Percentiles rank a stretch among this genome's conserved stretches.
Evolutionary conservation across 495 filamentous ascomycete genomes (phyloP).

Genomic region (Aspergillus sclerotioniger): DNA sequence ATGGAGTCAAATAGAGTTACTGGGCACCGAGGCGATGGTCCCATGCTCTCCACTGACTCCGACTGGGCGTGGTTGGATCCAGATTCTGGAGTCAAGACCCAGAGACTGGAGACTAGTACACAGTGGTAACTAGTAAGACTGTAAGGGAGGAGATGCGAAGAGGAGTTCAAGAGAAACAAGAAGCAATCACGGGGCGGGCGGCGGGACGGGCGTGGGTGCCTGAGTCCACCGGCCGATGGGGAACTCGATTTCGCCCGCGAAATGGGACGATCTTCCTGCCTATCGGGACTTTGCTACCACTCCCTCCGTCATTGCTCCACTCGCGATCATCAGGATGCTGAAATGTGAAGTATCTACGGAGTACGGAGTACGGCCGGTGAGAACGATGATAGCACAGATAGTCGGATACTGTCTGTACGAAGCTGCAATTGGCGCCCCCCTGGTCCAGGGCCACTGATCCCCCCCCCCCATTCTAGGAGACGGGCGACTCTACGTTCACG

Average conservation of each 20-base stretch:
- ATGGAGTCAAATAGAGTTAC: slow-evolving; percentile 1
- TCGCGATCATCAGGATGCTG: too few species aligned
- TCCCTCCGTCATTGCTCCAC: too few species aligned
- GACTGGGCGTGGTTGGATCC: slow-evolving; percentile 11
- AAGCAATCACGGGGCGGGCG: neutral
- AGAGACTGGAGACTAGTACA: slow-evolving; percentile 7
- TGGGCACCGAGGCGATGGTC: slow-evolving; percentile 1
- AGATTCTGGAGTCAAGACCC: slow-evolving; percentile 1
- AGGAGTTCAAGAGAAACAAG: neutral
- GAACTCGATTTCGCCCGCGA: too few species aligned
- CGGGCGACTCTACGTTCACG: neutral
- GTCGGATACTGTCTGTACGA: neutral
- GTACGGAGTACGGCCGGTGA: neutral
- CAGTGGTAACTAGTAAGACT: too few species aligned
- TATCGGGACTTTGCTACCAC: too few species aligned
- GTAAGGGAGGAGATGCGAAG: neutral
- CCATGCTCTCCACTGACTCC: slow-evolving; percentile 11
- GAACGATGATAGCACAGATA: neutral
- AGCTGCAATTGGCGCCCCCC: neutral
- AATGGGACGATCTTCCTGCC: neutral
- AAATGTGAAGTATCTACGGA: neutral
- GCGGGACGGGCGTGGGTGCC: slow-evolving; percentile 3
- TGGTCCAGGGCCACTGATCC: neutral
- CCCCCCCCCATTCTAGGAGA: neutral
- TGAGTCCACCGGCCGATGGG: neutral